phyloP scores from a whole-genome alignment of 148 eudicot genomes.

The Vaccinium darrowii region DNA sequence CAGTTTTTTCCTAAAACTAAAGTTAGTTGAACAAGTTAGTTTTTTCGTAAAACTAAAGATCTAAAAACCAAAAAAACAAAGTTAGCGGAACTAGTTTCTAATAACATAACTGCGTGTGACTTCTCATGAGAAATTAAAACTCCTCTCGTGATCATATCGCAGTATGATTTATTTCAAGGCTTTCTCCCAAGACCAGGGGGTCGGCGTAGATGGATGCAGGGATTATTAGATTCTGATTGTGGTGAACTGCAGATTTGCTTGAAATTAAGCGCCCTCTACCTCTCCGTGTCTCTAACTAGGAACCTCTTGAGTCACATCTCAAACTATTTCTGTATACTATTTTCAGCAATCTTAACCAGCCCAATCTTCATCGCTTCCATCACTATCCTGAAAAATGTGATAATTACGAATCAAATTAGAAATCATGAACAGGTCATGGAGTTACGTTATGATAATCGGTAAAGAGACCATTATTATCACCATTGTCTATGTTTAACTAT shows the following conservation, averaged over 20 bases:
- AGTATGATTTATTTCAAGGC: background rate
- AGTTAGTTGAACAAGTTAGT: no score
- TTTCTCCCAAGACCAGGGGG: background rate
- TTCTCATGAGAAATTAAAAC: background rate
- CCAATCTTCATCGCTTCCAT: conserved; percentile 57
- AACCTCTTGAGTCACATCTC: background rate
- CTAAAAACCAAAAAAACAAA: no score
- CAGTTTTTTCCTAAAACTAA: no score
- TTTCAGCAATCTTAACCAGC: conserved; percentile 26
- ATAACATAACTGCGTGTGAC: background rate
- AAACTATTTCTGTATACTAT: background rate
- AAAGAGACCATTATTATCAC: background rate
- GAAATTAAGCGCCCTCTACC: background rate
- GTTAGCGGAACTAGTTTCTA: background rate
- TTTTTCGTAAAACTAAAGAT: no score
- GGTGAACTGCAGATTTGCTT: background rate
- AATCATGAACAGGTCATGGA: background rate
- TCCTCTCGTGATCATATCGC: background rate
- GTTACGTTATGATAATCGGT: background rate
- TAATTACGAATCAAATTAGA: background rate
- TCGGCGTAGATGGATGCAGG: background rate
- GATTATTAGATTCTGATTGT: background rate
- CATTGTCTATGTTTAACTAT: background rate
- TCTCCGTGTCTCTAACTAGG: background rate
- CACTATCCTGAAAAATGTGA: conserved; percentile 21